Conservation (phyloP, 1,139 yeast species). For the Geotrichum carabidarum region DNA sequence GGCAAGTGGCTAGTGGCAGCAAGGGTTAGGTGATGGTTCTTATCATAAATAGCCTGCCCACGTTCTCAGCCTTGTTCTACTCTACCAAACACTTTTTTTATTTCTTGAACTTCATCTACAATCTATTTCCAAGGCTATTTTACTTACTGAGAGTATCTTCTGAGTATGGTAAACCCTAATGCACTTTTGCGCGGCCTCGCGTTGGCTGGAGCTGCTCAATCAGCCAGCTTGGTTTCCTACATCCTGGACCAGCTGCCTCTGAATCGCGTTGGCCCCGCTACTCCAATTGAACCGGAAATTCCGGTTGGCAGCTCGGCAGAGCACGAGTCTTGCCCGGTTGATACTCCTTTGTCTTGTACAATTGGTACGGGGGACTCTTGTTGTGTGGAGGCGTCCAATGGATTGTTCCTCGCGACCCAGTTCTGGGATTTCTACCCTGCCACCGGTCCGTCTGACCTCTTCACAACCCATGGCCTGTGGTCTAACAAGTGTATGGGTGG, state of each 20-base stretch:
- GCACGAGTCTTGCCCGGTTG: conserved; percentile 52
- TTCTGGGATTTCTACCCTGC: conserved; percentile 92
- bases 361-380: conserved; percentile 45
- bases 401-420: conserved; percentile 78
- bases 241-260: background rate
- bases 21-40: too few species aligned
- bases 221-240: background rate
- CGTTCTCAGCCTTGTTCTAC: too few species aligned
- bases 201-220: background rate
- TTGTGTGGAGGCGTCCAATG: conserved; percentile 87
- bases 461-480: conserved; percentile 85
- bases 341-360: conserved; percentile 63
- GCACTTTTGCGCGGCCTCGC: background rate
- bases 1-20: too few species aligned
- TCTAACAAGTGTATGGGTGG: conserved; percentile 77
- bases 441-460: conserved; percentile 68
- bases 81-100: too few species aligned
- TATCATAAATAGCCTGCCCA: too few species aligned
- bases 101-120: too few species aligned
- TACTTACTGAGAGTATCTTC: too few species aligned
- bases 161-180: too few species aligned
- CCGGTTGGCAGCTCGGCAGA: conserved; percentile 18
- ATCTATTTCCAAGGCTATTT: too few species aligned
- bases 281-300: background rate
- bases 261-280: background rate